A percentile compares a stretch with the other conserved stretches of the same genome.
Conservation (phyloP, 148 eudicot genomes). For the Nepenthes gracilis region DNA sequence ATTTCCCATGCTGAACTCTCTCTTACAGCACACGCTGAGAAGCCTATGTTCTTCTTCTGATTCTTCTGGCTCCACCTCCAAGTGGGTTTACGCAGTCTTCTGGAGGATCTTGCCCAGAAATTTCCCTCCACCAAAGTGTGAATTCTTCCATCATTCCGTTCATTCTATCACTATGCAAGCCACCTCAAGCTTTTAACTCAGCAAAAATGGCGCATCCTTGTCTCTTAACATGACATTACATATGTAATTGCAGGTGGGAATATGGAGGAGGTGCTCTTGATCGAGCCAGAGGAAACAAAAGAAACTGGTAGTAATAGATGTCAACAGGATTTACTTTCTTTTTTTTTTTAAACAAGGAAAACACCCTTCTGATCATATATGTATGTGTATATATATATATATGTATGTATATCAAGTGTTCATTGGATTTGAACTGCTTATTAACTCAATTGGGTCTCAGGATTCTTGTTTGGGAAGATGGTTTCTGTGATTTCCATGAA, state of each 20-base stretch:
- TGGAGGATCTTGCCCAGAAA: background rate
- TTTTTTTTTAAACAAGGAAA: background rate
- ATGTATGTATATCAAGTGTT: too few relatives aligned
- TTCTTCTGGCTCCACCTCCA: background rate
- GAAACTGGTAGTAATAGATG: background rate
- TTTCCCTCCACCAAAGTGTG: background rate
- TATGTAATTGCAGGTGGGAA: conserved; percentile 34
- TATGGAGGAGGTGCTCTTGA: conserved; percentile 29
- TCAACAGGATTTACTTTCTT: background rate
- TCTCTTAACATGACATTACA: background rate
- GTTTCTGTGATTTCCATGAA: conserved; percentile 37
- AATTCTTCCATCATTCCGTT: background rate
- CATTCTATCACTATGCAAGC: background rate
- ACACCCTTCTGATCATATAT: too few relatives aligned
- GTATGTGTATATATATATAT: too few relatives aligned
- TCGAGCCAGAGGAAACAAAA: background rate
- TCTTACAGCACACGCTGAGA: background rate
- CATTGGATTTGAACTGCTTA: background rate
- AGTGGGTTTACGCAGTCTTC: background rate
- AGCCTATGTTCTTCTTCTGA: background rate
- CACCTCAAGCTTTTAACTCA: background rate
- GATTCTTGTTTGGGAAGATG: conserved; percentile 62
- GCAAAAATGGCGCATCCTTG: background rate
- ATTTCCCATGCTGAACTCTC: background rate
- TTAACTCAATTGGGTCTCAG: conserved; percentile 10